Conservation (phyloP, 2,329 filamentous ascomycete genomes). For the Colletotrichum paranaense region DNA sequence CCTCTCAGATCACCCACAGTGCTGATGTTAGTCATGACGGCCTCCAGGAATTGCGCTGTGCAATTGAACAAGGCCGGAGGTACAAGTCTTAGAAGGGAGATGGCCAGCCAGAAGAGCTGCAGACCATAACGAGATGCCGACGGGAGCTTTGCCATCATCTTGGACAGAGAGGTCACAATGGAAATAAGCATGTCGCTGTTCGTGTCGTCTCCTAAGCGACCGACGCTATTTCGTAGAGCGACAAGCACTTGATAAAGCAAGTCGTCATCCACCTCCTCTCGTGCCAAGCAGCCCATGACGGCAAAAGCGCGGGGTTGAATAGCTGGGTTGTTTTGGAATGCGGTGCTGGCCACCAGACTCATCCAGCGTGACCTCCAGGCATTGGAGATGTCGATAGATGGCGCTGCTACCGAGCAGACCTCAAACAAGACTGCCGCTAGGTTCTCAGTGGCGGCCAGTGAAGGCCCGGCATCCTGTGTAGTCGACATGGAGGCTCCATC, state of each 20-base stretch:
- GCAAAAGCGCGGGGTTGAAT: slow-evolving; percentile 77
- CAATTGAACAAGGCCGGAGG: slow-evolving; percentile 74
- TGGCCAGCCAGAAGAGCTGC: slow-evolving; percentile 77
- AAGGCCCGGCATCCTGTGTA: slow-evolving; percentile 62
- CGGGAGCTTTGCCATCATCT: slow-evolving; percentile 77
- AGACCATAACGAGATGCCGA: slow-evolving; percentile 75
- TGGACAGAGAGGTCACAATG: slow-evolving; percentile 74
- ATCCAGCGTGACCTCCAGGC: slow-evolving; percentile 79
- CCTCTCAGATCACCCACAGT: slow-evolving; percentile 69
- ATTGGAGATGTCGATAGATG: slow-evolving; percentile 73
- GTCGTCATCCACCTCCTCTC: slow-evolving; percentile 79
- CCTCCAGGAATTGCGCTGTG: slow-evolving; percentile 72
- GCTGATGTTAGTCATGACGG: slow-evolving; percentile 72
- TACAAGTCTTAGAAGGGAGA: slow-evolving; percentile 73
- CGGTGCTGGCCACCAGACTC: slow-evolving; percentile 78
- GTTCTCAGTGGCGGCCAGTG: slow-evolving; percentile 68
- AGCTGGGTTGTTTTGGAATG: slow-evolving; percentile 78
- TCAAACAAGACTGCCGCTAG: slow-evolving; percentile 73
- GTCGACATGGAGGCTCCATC: slow-evolving; percentile 67
- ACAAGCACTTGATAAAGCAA: slow-evolving; percentile 78
- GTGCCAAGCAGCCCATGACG: slow-evolving; percentile 77
- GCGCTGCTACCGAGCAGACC: slow-evolving; percentile 71
- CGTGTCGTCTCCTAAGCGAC: slow-evolving; percentile 72
- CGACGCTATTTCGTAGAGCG: slow-evolving; percentile 72
- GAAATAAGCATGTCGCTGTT: slow-evolving; percentile 76